phyloP scores from a whole-genome alignment of 2,329 filamentous ascomycete species.

The Hypoxylon sp. region DNA sequence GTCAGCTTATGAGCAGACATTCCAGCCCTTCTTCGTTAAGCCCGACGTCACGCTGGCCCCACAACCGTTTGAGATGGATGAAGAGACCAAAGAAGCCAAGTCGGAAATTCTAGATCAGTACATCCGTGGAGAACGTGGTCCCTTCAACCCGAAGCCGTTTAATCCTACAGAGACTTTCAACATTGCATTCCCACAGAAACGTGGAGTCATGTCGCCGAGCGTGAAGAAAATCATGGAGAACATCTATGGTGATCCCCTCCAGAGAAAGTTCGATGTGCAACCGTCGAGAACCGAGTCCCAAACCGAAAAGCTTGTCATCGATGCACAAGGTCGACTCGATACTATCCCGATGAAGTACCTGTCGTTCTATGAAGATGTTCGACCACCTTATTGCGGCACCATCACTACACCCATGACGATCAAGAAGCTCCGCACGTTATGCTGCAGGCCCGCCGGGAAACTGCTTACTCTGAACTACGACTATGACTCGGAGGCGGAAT shows the following conservation, averaged over 20 bases:
- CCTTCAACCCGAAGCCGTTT: conserved; percentile 61
- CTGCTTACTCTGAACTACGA: conserved; percentile 81
- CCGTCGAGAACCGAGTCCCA: conserved; percentile 60
- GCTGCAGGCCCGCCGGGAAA: conserved; percentile 68
- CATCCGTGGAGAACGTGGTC: conserved; percentile 63
- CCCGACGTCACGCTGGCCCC: conserved; percentile 80
- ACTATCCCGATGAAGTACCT: conserved; percentile 75
- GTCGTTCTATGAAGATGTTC: conserved; percentile 74
- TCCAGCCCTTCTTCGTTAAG: conserved; percentile 86
- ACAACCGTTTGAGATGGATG: conserved; percentile 70
- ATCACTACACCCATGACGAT: conserved; percentile 72
- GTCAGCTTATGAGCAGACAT: conserved; percentile 77
- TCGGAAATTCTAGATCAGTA: conserved; percentile 68
- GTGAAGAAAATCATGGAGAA: conserved; percentile 75
- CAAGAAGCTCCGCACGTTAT: conserved; percentile 66
- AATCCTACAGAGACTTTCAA: conserved; percentile 64
- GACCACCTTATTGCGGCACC: conserved; percentile 81
- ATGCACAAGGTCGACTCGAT: conserved; percentile 57
- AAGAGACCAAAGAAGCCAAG: conserved; percentile 68
- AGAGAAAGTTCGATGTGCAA: conserved; percentile 38
- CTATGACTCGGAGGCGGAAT: conserved; percentile 89
- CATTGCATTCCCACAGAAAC: conserved; percentile 57
- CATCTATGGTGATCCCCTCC: conserved; percentile 62
- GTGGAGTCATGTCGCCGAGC: conserved; percentile 65
- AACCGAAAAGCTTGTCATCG: conserved; percentile 53